A percentile compares a stretch with the other conserved stretches of the same genome.
Conservation (phyloP, 257 asterid genomes). For the Penstemon eatonii region DNA sequence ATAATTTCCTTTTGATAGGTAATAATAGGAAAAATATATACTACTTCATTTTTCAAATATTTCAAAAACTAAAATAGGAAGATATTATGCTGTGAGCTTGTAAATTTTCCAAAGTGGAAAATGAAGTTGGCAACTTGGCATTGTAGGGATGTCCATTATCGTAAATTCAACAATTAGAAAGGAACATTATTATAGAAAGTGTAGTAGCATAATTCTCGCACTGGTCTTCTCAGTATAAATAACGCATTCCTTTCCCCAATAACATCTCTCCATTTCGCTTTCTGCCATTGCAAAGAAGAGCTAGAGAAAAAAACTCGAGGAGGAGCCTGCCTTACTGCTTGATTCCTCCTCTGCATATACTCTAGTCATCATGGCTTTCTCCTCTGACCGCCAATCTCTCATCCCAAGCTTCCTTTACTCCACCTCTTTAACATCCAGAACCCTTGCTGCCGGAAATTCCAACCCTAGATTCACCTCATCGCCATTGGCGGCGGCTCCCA, state of each 20-base stretch:
- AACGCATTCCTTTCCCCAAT: conserved; percentile 26
- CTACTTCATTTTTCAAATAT: no score
- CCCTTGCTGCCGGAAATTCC: conserved; percentile 33
- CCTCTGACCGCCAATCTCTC: conserved; percentile 72
- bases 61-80: no score
- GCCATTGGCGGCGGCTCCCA: conserved; percentile 28
- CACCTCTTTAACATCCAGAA: conserved; percentile 45
- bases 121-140: no score
- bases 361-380: conserved; percentile 32
- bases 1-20: no score
- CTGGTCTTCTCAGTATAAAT: conserved; percentile 26
- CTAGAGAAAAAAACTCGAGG: conserved; percentile 2
- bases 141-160: no score
- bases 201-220: conserved; percentile 1
- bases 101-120: no score
- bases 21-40: no score
- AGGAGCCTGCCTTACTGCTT: conserved; percentile 32
- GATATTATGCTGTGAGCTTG: no score
- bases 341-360: not conserved
- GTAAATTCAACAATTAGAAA: no score
- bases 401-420: conserved; percentile 67
- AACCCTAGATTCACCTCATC: conserved; percentile 23
- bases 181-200: no score
- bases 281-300: conserved; percentile 13
- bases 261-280: conserved; percentile 26